These are phyloP conservation scores for Malus fusca DNA, from an alignment of 306 rosid genomes.

Conservation along the genomic window DNA sequence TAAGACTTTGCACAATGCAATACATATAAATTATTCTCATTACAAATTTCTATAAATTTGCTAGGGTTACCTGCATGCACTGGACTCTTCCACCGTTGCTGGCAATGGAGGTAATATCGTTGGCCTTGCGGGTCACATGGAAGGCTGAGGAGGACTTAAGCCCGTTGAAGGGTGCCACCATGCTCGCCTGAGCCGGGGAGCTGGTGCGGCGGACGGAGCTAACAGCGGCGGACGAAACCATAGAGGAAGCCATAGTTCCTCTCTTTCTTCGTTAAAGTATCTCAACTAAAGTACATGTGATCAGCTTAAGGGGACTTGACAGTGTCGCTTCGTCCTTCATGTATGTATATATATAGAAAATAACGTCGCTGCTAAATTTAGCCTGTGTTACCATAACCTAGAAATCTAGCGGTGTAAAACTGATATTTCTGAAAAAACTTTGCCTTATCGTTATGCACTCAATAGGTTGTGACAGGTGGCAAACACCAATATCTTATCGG, in stretches of 20 bases:
- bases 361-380: neutral
- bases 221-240: slow-evolving; percentile 46
- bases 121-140: slow-evolving; percentile 49
- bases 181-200: slow-evolving; percentile 41
- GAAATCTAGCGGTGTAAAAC: slow-evolving; percentile 2
- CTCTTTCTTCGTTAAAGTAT: neutral
- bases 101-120: slow-evolving; percentile 56
- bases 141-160: slow-evolving; percentile 53
- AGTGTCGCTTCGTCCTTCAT: neutral
- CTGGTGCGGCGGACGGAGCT: slow-evolving; percentile 39
- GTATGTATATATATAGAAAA: neutral
- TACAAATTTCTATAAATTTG: no score
- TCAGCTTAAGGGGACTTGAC: neutral
- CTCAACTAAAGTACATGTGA: neutral
- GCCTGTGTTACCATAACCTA: neutral
- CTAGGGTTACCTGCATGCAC: slow-evolving; percentile 49
- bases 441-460: slow-evolving; percentile 18
- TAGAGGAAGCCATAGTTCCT: slow-evolving; percentile 50
- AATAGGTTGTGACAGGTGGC: slow-evolving; percentile 22
- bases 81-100: slow-evolving; percentile 69
- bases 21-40: no score
- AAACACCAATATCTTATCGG: slow-evolving; percentile 15
- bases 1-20: no score
- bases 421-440: neutral
- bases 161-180: slow-evolving; percentile 65